These are phyloP conservation scores for Trypanosoma scelopori DNA, from an alignment of 208 protist genomes.

Conservation along the genomic window DNA sequence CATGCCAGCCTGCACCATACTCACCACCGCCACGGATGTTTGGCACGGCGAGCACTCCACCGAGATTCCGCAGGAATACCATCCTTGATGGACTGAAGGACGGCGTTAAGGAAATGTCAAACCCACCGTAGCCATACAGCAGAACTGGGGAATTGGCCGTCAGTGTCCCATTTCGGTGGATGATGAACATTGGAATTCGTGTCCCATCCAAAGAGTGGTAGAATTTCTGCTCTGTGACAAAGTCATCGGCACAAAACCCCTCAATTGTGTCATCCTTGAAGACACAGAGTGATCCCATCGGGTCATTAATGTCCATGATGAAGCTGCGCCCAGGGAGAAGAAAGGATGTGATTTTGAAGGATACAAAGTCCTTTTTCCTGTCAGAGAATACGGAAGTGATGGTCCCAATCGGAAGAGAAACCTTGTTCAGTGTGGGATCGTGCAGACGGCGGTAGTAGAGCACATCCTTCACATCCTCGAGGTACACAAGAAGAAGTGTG, in stretches of 20 bases:
- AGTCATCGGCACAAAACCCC: slow-evolving; percentile 69
- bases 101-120: slow-evolving; percentile 88
- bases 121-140: slow-evolving; percentile 95
- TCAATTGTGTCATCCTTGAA: slow-evolving; percentile 75
- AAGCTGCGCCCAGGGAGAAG: slow-evolving; percentile 83
- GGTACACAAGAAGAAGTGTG: slow-evolving; percentile 83
- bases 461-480: slow-evolving; percentile 94
- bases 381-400: slow-evolving; percentile 48
- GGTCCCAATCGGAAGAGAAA: slow-evolving; percentile 84
- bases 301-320: slow-evolving; percentile 72
- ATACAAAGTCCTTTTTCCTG: slow-evolving; percentile 75
- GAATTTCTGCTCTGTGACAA: slow-evolving; percentile 88
- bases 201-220: slow-evolving; percentile 91
- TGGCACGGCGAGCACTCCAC: slow-evolving; percentile 84
- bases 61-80: slow-evolving; percentile 81
- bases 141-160: slow-evolving; percentile 73
- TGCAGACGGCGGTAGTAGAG: slow-evolving; percentile 74
- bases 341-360: slow-evolving; percentile 92
- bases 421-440: slow-evolving; percentile 30
- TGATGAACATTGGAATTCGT: slow-evolving; percentile 94
- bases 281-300: slow-evolving; percentile 50
- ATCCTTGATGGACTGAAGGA: slow-evolving; percentile 71
- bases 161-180: slow-evolving; percentile 71
- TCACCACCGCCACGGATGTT: slow-evolving; percentile 96
- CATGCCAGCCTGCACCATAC: slow-evolving; percentile 94